Evolutionary conservation across 2,329 filamentous ascomycete species (phyloP), one percentile per base, ranked within the genome.

Genomic region (Grosmannia penicillata): DNA sequence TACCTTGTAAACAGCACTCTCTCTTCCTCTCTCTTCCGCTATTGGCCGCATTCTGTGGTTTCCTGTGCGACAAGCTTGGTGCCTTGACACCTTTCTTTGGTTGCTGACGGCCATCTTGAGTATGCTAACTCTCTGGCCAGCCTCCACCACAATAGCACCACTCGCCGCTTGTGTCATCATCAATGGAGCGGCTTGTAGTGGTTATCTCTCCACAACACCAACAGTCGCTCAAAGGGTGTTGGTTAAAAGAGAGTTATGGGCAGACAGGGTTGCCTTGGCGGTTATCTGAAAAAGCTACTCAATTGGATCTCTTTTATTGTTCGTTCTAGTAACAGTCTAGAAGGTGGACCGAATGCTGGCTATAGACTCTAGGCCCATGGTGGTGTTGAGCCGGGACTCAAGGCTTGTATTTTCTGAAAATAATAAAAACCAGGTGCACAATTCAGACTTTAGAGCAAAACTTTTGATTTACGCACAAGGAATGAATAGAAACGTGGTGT

Each of bases 131-230:
- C 56, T 78, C 2, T 78, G 74, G 75, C 74, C 75, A 0, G 61
- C 71, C 0, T 72, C 70, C 2, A 66, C 58, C 8, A 65, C 65
- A 0, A 51, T 78, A 2, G 68, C 56, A 0, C 70, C 72, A 0
- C 49, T 78, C 22, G 54, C 69, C 14, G 52, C 65, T 0, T 79
- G 79, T 48, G 69, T 69, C 8, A 56, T 76, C 6, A 54, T 78
- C 18, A 78, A 77, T 44, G 75, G 75, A 0, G 55, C 65, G 27
- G 63, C 68, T 6, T 78, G 77, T 46, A 75, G 75, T 0, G 72
- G 68, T 0, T 78, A 78, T 56, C 78, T 79, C 48, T 66, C 68
- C 1, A 69, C 68, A 0, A 75, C 78, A 61, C 75, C 75, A 0
- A 77, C 74, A 0, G 72, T 73, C 3, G 68, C 0, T 66, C 68